Base-by-base conservation (phyloP, 2,329 filamentous ascomycete genomes). In the Talaromyces atroroseus region DNA sequence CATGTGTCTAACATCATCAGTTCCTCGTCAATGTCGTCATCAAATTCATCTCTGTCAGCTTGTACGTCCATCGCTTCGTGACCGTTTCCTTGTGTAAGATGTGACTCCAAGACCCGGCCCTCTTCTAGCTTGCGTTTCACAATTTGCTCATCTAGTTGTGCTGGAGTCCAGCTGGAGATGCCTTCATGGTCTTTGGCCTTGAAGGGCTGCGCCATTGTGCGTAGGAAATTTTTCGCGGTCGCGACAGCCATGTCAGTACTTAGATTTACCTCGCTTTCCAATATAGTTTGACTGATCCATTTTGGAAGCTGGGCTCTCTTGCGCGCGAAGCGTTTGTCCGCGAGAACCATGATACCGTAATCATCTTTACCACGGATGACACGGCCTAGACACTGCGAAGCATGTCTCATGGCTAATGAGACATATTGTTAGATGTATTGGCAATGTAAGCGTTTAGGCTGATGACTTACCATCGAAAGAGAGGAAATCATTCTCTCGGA, bases 341-440 rank as follows among this genome's bases (percentile, higher is more conserved):
- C 94, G 26, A 99, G 80, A 4, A 99, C 92, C 94, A 99, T 99
- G 78, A 99, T 90, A n/a, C 94, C 94, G 72, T 99, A 99, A 73
- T 99, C 94, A 68, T 99, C 95, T 72, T 99, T 99, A 23, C 94
- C 94, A 65, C 94, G 82, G 60, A 99, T 78, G 45, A 99, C 94
- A 69, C 94, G 92, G 14, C 94, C 95, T 1, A 99, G 79, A 67
- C 94, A 99, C 70, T 99, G 94, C 0, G 94, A 92, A 14, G 94
- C 94, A 70, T 99, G 94, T n/a, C 94, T 86, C 92, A 99, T 99
- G 21, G 94, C 94, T 58, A 12, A 21, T 46, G 47, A 18, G 3
- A 32, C 11, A 12, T 40, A 45, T 24, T 23, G 29, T 57, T 36
- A 57, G 56, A 45, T 24, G 4, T 6, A 29, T 18, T 34, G 26